phyloP scores from a whole-genome alignment of 805 yeast genomes.

The Metschnikowia matae region DNA sequence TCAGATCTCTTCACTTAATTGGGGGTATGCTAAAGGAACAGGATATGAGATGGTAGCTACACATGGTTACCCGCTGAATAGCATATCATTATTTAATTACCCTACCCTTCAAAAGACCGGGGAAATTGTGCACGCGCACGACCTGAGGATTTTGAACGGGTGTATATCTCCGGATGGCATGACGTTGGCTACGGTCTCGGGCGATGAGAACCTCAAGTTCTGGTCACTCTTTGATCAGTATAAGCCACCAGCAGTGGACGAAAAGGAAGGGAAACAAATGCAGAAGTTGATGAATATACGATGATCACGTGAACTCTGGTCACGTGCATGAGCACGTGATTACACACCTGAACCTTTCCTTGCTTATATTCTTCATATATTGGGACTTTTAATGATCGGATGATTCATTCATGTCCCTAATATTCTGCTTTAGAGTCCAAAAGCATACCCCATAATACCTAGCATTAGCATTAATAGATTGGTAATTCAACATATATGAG shows the following conservation, averaged over 20 bases:
- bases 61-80: conserved; percentile 89
- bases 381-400: no score
- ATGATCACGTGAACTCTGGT: conserved; percentile 2
- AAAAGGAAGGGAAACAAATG: conserved; percentile 19
- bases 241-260: conserved; percentile 23
- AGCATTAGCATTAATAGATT: no score
- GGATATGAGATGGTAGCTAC: conserved; percentile 86
- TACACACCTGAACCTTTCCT: no score
- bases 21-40: conserved; percentile 79
- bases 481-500: no score
- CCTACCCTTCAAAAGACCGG: conserved; percentile 86
- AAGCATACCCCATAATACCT: no score
- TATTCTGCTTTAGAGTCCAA: no score
- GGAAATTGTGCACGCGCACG: conserved; percentile 83
- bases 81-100: conserved; percentile 77
- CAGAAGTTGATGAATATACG: conserved; percentile 26
- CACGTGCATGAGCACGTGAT: not conserved
- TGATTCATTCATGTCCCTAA: no score
- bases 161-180: conserved; percentile 86
- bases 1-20: conserved; percentile 87
- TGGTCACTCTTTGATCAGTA: conserved; percentile 79
- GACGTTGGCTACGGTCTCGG: conserved; percentile 90
- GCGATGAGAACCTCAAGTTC: conserved; percentile 93
- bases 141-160: conserved; percentile 77
- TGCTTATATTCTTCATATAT: no score